Conservation (phyloP, 169 alveolate species). For the Ichthyophthirius multifiliis region DNA sequence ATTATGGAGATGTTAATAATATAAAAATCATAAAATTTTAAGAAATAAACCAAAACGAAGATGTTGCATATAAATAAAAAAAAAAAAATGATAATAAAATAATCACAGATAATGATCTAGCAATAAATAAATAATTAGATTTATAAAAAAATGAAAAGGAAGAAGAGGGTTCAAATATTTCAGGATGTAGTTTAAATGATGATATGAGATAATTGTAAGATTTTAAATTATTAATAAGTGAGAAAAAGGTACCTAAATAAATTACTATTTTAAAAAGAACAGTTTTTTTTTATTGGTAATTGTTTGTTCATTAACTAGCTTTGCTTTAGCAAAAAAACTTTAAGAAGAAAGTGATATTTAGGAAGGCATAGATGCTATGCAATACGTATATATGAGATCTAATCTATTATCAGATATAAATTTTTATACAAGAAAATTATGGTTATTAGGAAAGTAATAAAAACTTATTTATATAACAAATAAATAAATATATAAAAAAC, state of each 20-base stretch:
- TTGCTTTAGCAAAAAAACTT: background rate
- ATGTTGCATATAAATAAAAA: background rate
- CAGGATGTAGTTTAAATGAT: constrained; percentile 32
- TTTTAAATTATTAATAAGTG: constrained; percentile 36
- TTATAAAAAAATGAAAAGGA: background rate
- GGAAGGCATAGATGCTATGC: constrained; percentile 34
- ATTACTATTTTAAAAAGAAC: constrained; percentile 33
- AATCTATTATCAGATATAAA: constrained; percentile 25
- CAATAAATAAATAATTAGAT: background rate
- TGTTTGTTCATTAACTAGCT: constrained; percentile 1
- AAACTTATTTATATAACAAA: no score
- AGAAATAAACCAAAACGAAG: background rate
- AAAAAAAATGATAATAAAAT: background rate
- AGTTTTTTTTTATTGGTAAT: constrained; percentile 25
- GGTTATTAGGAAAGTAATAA: constrained; percentile 22
- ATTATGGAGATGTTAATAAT: background rate
- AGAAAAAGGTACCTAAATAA: constrained; percentile 41
- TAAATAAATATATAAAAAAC: background rate
- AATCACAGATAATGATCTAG: background rate
- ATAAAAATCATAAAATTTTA: background rate
- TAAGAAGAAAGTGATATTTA: constrained; percentile 4
- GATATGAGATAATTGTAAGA: constrained; percentile 37
- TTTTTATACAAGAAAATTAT: constrained; percentile 20
- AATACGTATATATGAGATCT: constrained; percentile 8
- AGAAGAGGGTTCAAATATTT: constrained; percentile 27